A percentile compares a stretch with the other conserved stretches of the same genome.
These are phyloP conservation scores for Xylaria digitata DNA, from an alignment of 2,329 filamentous ascomycete species.

Conservation along the genomic window DNA sequence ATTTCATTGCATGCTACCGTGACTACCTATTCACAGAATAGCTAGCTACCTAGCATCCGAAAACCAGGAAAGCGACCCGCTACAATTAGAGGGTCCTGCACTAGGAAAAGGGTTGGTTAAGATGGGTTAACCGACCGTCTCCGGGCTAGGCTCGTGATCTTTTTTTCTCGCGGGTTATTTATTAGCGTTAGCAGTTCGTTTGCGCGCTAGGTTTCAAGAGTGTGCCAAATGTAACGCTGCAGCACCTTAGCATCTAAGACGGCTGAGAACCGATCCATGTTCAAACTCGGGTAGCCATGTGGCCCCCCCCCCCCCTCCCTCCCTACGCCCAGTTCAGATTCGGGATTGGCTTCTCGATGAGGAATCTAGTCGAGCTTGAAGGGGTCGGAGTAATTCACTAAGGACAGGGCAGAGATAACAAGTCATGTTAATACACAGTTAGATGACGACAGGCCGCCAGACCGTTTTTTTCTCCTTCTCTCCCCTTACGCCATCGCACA, in stretches of 20 bases:
- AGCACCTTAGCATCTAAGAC: constrained; percentile 28
- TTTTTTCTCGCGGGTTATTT: constrained; percentile 18
- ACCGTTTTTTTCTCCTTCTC: constrained; percentile 5
- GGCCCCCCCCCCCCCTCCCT: constrained; percentile 21
- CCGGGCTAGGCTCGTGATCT: constrained; percentile 21
- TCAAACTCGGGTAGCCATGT: constrained; percentile 38
- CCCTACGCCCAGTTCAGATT: constrained; percentile 27
- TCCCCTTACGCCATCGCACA: constrained; percentile 16
- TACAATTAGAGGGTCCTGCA: no score
- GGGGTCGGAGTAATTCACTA: constrained; percentile 6
- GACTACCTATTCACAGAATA: no score
- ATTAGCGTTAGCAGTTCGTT: constrained; percentile 18
- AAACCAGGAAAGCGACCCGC: no score
- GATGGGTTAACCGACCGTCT: neutral
- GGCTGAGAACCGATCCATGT: constrained; percentile 31
- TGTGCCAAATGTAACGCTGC: constrained; percentile 38
- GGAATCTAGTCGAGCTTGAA: constrained; percentile 28
- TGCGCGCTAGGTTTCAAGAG: constrained; percentile 31
- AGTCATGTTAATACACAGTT: constrained; percentile 6
- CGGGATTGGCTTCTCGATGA: constrained; percentile 34
- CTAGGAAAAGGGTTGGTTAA: no score
- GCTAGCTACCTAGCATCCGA: no score
- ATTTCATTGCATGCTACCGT: no score
- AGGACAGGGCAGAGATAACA: constrained; percentile 23
- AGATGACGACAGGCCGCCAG: constrained; percentile 31